Evolutionary conservation across 1,139 yeast genomes (phyloP).

Genomic region (Blastobotrys ciferrii): DNA sequence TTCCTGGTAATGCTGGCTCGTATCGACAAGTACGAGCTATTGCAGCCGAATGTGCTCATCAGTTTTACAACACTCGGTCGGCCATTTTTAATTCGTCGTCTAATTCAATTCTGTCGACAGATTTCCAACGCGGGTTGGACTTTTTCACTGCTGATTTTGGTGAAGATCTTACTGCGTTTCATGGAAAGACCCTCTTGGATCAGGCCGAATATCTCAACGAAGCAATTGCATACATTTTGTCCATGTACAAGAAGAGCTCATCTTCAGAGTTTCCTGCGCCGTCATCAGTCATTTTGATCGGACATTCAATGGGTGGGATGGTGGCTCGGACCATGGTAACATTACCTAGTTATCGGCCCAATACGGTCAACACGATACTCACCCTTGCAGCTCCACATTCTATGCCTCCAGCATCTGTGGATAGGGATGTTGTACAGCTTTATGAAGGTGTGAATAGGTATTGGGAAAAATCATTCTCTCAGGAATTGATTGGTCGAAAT

Average conservation of each 20-base stretch:
- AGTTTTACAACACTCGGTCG: constrained; percentile 46
- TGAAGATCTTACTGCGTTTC: constrained; percentile 95
- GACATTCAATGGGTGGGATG: constrained; percentile 97
- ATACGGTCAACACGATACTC: constrained; percentile 76
- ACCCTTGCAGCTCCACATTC: constrained; percentile 94
- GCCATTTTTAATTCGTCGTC: constrained; percentile 1
- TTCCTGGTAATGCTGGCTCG: constrained; percentile 98
- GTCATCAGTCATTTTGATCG: constrained; percentile 72
- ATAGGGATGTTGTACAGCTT: constrained; percentile 74
- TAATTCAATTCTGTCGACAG: neutral
- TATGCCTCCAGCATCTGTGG: constrained; percentile 92
- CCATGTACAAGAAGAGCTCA: constrained; percentile 47
- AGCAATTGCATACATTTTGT: constrained; percentile 72
- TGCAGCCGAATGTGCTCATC: constrained; percentile 62
- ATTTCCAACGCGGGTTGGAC: constrained; percentile 19
- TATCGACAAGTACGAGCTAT: constrained; percentile 85
- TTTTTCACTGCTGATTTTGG: constrained; percentile 91
- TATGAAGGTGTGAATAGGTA: constrained; percentile 73
- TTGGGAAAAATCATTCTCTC: constrained; percentile 52
- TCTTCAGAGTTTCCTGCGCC: constrained; percentile 40
- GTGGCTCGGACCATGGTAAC: constrained; percentile 82
- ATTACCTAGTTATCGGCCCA: constrained; percentile 66
- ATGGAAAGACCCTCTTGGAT: constrained; percentile 87
- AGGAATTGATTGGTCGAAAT: constrained; percentile 18
- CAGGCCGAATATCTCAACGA: constrained; percentile 94